Conservation (phyloP, 768 basidiomycete species). For the Psilocybe azurescens region DNA sequence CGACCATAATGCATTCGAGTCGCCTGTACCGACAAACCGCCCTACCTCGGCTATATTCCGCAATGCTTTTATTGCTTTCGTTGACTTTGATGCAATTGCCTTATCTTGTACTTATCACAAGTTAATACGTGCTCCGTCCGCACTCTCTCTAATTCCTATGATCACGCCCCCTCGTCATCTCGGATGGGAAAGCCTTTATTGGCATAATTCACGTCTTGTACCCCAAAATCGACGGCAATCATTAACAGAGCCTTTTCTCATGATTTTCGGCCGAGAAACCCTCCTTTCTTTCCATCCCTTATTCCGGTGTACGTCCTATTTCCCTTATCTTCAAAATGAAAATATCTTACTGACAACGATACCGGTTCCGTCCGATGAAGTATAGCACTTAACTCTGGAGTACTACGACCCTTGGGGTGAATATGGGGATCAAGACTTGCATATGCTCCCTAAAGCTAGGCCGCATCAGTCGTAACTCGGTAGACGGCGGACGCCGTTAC, state of each 20-base stretch:
- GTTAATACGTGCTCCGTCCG: not conserved
- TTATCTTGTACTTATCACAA: not conserved
- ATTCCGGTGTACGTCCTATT: not conserved
- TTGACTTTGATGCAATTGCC: not conserved
- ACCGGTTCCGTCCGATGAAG: slow-evolving; percentile 9
- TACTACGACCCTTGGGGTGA: not conserved
- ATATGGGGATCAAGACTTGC: not conserved
- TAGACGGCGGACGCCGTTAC: not conserved
- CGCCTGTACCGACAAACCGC: not conserved
- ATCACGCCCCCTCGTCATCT: not conserved
- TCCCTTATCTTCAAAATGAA: not conserved
- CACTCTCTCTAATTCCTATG: not conserved
- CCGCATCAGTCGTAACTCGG: not conserved
- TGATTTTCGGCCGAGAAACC: not conserved
- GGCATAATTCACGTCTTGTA: slow-evolving; percentile 2
- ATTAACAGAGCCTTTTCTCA: not conserved
- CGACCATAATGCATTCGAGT: not conserved
- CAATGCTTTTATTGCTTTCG: not conserved
- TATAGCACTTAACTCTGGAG: not conserved
- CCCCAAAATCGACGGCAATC: not conserved
- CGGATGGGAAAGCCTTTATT: not conserved
- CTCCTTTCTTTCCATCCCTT: not conserved
- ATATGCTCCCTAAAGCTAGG: not conserved
- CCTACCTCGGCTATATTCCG: not conserved
- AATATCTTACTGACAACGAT: not conserved